Evolutionary conservation across 1,139 yeast genomes (phyloP), one percentile per base, ranked within the genome.

Genomic region (Magnusiomyces sp.): DNA sequence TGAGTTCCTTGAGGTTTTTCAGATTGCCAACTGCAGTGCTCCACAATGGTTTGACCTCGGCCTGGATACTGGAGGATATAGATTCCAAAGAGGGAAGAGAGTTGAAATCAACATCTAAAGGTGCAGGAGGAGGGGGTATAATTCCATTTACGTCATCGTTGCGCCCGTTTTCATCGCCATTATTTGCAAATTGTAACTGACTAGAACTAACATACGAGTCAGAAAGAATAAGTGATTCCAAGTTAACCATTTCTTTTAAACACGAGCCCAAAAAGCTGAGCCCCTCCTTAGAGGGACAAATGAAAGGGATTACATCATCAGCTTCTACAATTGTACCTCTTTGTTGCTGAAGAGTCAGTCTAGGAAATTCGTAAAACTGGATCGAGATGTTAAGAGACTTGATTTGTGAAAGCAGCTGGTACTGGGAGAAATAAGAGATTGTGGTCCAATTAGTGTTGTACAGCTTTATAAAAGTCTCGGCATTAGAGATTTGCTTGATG

Each of bases 301-400:
- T 38, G 9, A 27, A 5, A 7, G 14, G 9, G 13, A 6, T 14
- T 5, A 38, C 9, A 38, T 14, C 23, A 9, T 17, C 27, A 6
- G 9, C 7, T 5, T 38, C 40, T 7, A 17, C 5, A 5, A 17
- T 27, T 7, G 16, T 27, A n/a, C n/a, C n/a, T n/a, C n/a, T n/a
- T n/a, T n/a, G n/a, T n/a, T n/a, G n/a, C n/a, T n/a, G n/a, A n/a
- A n/a, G n/a, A n/a, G n/a, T n/a, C n/a, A n/a, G n/a, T 5, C 27
- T 11, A 17, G 40, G 40, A 29, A 41, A 23, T 27, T 41, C 44
- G 13, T 41, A 31, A 31, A 41, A 41, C 36, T 16, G 44, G 4
- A 41, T 20, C 3, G 44, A 16, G 7, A 41, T 41, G 36, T 41
- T 20, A 11, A 41, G 20, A 4, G 19, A 11, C 3, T 23, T 20